Evolutionary conservation across 140 eudicot species (phyloP), one percentile per base, ranked within the genome.

Genomic region (Anethum foeniculum): DNA sequence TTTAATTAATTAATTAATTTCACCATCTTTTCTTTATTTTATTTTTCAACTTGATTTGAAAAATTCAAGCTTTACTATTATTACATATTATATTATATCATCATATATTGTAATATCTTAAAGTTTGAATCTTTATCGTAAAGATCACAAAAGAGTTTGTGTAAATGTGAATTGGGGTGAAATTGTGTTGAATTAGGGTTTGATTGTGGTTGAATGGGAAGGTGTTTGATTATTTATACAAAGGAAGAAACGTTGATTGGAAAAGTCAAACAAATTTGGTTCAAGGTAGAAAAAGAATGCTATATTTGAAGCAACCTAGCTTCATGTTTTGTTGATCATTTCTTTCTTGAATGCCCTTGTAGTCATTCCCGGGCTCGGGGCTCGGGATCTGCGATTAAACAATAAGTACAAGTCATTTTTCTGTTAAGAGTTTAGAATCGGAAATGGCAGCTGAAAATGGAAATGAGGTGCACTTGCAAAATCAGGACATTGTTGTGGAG

Each of bases 301-400:
- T 88, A 71, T 88, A 88, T 83, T 75, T 88, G 91, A 88, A 88
- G 89, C 91, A 85, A 81, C 91, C 91, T 12, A 85, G 71, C 80
- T 88, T 47, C 80, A 58, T 60, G 75, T 28, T 58, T 71, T 67
- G 62, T n/a, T 34, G 79, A 54, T 81, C 6, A 82, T 73, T 72
- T 18, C 34, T 67, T 49, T 44, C 79, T 85, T 87, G 91, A 85
- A 87, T 87, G 91, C 79, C 48, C 73, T 81, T 82, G 74, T 85
- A 85, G 77, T 77, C 44, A 52, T 36, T 62, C 88, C 88, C 88
- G 88, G 64, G 87, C 91, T 88, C 85, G 89, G 88, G 69, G 91
- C 89, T 81, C 76, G 71, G 67, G 75, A 49, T 38, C 77, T 80
- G 51, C 52, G 32, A 74, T 21, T 6, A 52, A 36, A n/a, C 10